phyloP scores from a whole-genome alignment of 2,329 filamentous ascomycete genomes.

The Calonectria multiphialidica region DNA sequence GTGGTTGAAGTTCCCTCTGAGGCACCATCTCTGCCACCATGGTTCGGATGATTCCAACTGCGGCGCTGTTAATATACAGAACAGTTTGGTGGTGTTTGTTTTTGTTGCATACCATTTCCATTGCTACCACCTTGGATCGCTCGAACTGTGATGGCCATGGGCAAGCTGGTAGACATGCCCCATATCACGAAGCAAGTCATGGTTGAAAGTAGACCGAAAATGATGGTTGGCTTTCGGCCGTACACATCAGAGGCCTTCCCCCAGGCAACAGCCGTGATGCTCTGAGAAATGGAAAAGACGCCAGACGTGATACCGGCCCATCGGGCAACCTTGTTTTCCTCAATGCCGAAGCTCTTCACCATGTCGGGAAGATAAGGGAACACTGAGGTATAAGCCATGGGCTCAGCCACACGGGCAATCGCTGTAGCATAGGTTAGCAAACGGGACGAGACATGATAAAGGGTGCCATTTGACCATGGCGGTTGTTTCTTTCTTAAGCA shows the following conservation, averaged over 20 bases:
- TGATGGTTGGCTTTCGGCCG: constrained; percentile 86
- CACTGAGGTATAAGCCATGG: constrained; percentile 78
- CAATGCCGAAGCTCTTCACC: constrained; percentile 82
- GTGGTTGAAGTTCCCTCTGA: constrained; percentile 85
- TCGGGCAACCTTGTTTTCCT: constrained; percentile 78
- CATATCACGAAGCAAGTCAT: constrained; percentile 86
- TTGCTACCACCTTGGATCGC: constrained; percentile 87
- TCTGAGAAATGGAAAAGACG: constrained; percentile 79
- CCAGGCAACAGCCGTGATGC: constrained; percentile 79
- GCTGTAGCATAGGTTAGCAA: constrained; percentile 62
- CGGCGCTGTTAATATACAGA: not conserved
- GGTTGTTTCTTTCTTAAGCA: not conserved
- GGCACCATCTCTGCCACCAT: constrained; percentile 95
- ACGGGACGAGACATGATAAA: constrained; percentile 15
- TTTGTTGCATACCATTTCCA: constrained; percentile 74
- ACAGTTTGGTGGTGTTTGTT: not conserved
- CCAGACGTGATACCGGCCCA: constrained; percentile 84
- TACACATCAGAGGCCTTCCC: constrained; percentile 81
- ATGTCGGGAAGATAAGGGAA: constrained; percentile 83
- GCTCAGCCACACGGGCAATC: constrained; percentile 83
- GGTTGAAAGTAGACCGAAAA: constrained; percentile 79
- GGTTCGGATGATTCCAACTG: constrained; percentile 90
- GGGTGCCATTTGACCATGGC: constrained; percentile 34
- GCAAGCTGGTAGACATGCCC: constrained; percentile 83
- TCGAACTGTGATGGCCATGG: constrained; percentile 84